Evolutionary conservation across 225 moss, liverwort and hornwort genomes (phyloP).

Genomic region (Anthoceros angustus): DNA sequence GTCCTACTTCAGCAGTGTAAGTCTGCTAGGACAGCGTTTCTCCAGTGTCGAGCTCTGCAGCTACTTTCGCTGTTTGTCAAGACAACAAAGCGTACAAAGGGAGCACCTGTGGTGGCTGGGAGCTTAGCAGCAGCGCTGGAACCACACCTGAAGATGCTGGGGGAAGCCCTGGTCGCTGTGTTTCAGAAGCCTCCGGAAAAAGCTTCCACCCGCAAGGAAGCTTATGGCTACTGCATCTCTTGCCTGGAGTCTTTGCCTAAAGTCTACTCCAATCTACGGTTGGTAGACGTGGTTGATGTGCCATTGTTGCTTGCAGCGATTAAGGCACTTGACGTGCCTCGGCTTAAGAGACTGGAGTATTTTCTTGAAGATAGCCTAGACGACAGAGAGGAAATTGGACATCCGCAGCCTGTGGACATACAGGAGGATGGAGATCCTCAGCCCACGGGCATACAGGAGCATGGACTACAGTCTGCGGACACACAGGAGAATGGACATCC

Average conservation of each 20-base stretch:
- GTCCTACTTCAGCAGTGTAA: neutral
- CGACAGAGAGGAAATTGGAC: no score
- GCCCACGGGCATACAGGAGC: no score
- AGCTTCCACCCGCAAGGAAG: neutral
- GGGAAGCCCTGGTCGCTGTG: neutral
- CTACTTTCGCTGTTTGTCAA: neutral
- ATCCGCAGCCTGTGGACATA: no score
- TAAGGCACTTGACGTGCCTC: neutral
- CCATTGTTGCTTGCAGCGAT: neutral
- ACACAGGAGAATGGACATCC: no score
- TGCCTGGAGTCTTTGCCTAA: neutral
- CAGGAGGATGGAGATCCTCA: no score
- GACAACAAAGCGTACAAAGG: neutral
- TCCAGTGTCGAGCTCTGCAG: constrained; percentile 1
- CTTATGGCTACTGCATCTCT: neutral
- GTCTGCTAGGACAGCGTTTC: neutral
- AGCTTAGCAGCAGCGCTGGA: neutral
- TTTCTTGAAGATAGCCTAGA: no score
- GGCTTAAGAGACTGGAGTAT: neutral
- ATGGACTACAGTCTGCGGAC: no score
- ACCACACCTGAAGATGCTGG: neutral
- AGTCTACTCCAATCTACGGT: neutral
- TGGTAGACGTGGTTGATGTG: constrained; percentile 1
- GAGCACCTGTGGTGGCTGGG: neutral
- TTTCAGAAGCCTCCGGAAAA: neutral